phyloP scores from a whole-genome alignment of 1,284 basidiomycete species.

The Sporisorium graminicola region DNA sequence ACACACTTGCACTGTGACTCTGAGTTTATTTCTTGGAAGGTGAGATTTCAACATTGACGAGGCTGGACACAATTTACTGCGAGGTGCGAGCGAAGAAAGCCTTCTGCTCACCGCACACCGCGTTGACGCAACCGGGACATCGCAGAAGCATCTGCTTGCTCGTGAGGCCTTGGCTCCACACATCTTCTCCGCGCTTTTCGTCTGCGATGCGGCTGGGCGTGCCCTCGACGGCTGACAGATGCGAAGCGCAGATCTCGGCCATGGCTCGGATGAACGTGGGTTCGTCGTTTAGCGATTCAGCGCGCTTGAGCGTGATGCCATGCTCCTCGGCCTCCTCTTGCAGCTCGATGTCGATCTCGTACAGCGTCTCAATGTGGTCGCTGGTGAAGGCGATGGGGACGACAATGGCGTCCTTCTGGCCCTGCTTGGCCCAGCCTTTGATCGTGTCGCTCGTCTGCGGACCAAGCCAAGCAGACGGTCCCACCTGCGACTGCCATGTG shows the following conservation, averaged over 20 bases:
- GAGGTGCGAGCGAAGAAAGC: conserved; percentile 77
- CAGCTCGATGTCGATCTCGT: conserved; percentile 95
- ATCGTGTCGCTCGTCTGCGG: conserved; percentile 93
- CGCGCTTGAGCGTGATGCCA: conserved; percentile 90
- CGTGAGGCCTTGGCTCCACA: conserved; percentile 71
- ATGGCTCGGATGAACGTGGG: conserved; percentile 96
- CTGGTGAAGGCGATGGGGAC: conserved; percentile 98
- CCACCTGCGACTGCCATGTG: conserved; percentile 98
- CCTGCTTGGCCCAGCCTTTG: conserved; percentile 89
- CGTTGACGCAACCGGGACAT: conserved; percentile 93
- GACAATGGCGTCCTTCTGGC: conserved; percentile 86
- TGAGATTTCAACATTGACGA: neutral
- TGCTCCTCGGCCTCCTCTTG: conserved; percentile 82
- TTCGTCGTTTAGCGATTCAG: conserved; percentile 96
- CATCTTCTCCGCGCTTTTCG: conserved; percentile 41
- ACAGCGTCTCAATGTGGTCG: conserved; percentile 99
- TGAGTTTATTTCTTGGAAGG: neutral
- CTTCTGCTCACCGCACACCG: conserved; percentile 87
- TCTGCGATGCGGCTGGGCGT: conserved; percentile 32
- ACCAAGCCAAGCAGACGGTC: conserved; percentile 97
- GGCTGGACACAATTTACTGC: conserved; percentile 7
- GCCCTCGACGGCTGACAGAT: conserved; percentile 73
- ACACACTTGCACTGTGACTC: neutral
- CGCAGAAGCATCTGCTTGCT: conserved; percentile 86
- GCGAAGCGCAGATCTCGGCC: conserved; percentile 88